phyloP scores from a whole-genome alignment of 257 asterid species.

The Forsythia viridissima region DNA sequence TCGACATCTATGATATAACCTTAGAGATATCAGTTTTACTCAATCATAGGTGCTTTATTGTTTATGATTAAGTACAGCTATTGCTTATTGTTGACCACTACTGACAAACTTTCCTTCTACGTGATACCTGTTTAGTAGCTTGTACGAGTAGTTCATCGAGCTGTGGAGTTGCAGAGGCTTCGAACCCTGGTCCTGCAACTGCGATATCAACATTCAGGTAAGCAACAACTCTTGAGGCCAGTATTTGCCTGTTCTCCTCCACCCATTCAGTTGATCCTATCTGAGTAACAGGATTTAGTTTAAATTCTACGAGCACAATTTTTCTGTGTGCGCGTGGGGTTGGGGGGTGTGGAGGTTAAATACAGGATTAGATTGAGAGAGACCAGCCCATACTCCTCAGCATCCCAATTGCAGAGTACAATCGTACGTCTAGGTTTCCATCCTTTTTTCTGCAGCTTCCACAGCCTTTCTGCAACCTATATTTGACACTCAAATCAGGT shows the following conservation, averaged over 20 bases:
- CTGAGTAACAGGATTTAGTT: slow-evolving; percentile 34
- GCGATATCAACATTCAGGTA: slow-evolving; percentile 83
- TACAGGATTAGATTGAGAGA: slow-evolving; percentile 26
- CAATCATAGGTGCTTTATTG: not conserved
- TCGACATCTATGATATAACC: not conserved
- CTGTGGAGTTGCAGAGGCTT: slow-evolving; percentile 80
- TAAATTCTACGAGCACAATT: not conserved
- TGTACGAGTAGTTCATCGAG: slow-evolving; percentile 64
- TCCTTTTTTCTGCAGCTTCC: slow-evolving; percentile 39
- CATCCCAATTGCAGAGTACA: slow-evolving; percentile 85
- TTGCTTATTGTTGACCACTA: slow-evolving; percentile 16
- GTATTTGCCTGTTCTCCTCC: slow-evolving; percentile 83
- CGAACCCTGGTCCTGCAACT: slow-evolving; percentile 65
- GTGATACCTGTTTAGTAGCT: slow-evolving; percentile 68
- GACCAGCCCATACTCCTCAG: slow-evolving; percentile 94
- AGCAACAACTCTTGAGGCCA: slow-evolving; percentile 67
- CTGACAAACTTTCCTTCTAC: not conserved
- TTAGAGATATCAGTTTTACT: not conserved
- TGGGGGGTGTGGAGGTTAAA: not conserved
- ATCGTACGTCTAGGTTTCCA: slow-evolving; percentile 83
- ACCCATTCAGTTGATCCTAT: slow-evolving; percentile 92
- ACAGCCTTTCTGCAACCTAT: slow-evolving; percentile 64
- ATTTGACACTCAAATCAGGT: slow-evolving; percentile 25
- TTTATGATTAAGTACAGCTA: not conserved
- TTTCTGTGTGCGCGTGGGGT: not conserved